These are phyloP conservation scores for Nitzschia sp. DNA, from an alignment of 108 stramenopile genomes.

Conservation along the genomic window DNA sequence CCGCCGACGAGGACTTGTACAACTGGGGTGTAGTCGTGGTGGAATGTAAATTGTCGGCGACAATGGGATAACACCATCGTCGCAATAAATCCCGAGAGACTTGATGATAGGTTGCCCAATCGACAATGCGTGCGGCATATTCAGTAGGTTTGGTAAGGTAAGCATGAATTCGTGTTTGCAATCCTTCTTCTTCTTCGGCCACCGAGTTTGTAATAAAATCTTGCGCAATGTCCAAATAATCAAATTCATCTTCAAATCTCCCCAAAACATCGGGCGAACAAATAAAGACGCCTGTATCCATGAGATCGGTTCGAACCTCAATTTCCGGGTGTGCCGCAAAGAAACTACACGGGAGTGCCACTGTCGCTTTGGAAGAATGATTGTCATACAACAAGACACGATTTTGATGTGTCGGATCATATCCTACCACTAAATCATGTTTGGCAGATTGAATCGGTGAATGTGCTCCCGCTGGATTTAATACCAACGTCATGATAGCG, in stretches of 20 bases:
- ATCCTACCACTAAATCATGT: conserved; percentile 83
- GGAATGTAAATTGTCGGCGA: conserved; percentile 67
- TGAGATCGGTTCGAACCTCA: conserved; percentile 64
- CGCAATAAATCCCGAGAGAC: conserved; percentile 84
- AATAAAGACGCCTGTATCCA: conserved; percentile 95
- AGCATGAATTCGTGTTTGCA: conserved; percentile 91
- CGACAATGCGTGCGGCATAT: conserved; percentile 89
- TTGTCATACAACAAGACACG: conserved; percentile 80
- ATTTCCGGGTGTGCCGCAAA: conserved; percentile 35
- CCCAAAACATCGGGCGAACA: conserved; percentile 97
- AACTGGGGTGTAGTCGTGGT: conserved; percentile 2
- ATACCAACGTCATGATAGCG: conserved; percentile 88
- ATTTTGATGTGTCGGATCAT: conserved; percentile 66
- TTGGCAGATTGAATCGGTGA: conserved; percentile 31
- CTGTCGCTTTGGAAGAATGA: conserved; percentile 32
- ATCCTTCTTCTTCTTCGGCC: conserved; percentile 92
- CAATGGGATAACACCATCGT: conserved; percentile 96
- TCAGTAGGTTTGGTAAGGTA: conserved; percentile 56
- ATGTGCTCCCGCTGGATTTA: conserved; percentile 40
- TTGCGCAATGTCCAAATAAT: conserved; percentile 88
- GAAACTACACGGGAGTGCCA: conserved; percentile 71
- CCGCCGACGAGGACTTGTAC: not conserved
- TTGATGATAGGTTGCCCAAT: conserved; percentile 85
- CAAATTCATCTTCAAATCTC: conserved; percentile 95
- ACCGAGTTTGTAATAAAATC: conserved; percentile 92